Evolutionary conservation across 2,329 filamentous ascomycete species (phyloP).

Genomic region (Penicillium oxalicum): DNA sequence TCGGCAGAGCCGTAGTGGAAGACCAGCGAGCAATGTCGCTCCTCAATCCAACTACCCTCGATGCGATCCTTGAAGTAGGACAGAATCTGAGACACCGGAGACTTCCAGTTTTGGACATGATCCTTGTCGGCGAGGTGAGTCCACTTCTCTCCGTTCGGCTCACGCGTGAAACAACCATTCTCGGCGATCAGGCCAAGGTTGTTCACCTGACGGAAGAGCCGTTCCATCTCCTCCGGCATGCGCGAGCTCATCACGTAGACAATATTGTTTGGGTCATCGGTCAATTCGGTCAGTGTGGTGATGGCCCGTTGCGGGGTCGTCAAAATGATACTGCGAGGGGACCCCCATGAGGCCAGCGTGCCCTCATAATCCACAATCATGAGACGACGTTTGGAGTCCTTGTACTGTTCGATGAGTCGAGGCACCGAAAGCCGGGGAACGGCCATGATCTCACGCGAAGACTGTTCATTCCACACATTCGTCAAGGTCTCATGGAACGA

Average conservation of each 20-base stretch:
- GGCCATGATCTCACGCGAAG: slow-evolving; percentile 74
- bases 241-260: slow-evolving; percentile 93
- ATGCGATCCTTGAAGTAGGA: slow-evolving; percentile 86
- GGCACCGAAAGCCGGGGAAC: slow-evolving; percentile 76
- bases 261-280: slow-evolving; percentile 72
- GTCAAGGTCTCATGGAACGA: slow-evolving; percentile 66
- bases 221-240: slow-evolving; percentile 79
- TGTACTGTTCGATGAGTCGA: slow-evolving; percentile 61
- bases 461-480: slow-evolving; percentile 75
- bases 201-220: slow-evolving; percentile 75
- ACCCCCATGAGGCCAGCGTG: slow-evolving; percentile 81
- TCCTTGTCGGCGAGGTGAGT: slow-evolving; percentile 67
- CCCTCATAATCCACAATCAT: slow-evolving; percentile 94
- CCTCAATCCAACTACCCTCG: slow-evolving; percentile 80
- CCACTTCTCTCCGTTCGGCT: slow-evolving; percentile 65
- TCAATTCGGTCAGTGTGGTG: slow-evolving; percentile 72
- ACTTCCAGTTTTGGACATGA: slow-evolving; percentile 72
- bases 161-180: slow-evolving; percentile 84
- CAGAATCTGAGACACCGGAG: slow-evolving; percentile 73
- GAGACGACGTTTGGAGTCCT: slow-evolving; percentile 59
- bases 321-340: slow-evolving; percentile 75
- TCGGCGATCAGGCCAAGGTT: slow-evolving; percentile 86
- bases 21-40: slow-evolving; percentile 83
- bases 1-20: slow-evolving; percentile 85
- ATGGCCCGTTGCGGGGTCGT: slow-evolving; percentile 81